Conservation (phyloP, 2,329 filamentous ascomycete genomes). For the Pestalotiopsis sp. region DNA sequence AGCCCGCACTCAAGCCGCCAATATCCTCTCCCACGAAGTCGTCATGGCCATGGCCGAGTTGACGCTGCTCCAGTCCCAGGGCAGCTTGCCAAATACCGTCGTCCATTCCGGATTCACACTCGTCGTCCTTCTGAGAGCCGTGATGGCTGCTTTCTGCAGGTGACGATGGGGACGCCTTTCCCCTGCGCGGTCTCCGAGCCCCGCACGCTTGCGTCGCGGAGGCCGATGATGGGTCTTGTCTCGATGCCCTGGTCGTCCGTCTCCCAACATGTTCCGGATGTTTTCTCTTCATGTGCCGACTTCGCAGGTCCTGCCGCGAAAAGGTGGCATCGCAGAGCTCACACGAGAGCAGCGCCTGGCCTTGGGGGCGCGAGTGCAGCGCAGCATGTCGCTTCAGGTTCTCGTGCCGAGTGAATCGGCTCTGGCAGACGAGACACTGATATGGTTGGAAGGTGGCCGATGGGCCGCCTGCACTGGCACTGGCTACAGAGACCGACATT, state of each 20-base stretch:
- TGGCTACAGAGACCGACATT: neutral
- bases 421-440: conserved; percentile 8
- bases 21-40: neutral
- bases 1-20: neutral
- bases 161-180: neutral
- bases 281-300: conserved; percentile 9
- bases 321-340: conserved; percentile 3
- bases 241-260: neutral
- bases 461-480: neutral
- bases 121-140: neutral
- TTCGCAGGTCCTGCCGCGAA: neutral
- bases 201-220: neutral
- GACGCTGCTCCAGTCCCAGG: neutral
- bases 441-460: conserved; percentile 2
- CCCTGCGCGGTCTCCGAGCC: neutral
- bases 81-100: neutral
- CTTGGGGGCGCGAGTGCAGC: neutral
- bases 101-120: neutral
- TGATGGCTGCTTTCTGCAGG: neutral
- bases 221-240: neutral
- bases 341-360: neutral
- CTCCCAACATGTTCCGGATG: neutral
- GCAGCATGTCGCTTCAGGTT: conserved; percentile 11
- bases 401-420: conserved; percentile 8
- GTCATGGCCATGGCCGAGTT: neutral